These are phyloP conservation scores for Ephemerocybe angulata DNA, from an alignment of 768 basidiomycete species.

Conservation along the genomic window DNA sequence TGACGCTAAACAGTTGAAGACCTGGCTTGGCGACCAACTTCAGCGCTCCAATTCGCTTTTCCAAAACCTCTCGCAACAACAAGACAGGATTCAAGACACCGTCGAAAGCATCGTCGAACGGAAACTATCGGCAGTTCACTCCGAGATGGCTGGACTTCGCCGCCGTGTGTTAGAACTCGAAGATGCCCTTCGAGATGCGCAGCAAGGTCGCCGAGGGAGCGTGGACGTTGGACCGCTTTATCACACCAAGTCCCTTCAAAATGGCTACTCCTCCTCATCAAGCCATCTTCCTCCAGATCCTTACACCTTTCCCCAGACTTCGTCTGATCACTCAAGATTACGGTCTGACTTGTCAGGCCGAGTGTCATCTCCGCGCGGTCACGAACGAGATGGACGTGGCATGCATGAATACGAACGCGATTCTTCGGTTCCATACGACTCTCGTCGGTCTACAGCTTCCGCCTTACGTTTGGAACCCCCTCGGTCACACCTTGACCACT, in stretches of 20 bases:
- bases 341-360: conserved; percentile 33
- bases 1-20: conserved; percentile 75
- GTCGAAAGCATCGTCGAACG: conserved; percentile 62
- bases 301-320: conserved; percentile 45
- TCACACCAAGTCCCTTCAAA: conserved; percentile 15
- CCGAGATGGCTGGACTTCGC: conserved; percentile 58
- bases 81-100: conserved; percentile 57
- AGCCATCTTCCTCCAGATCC: conserved; percentile 17
- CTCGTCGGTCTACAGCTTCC: conserved; percentile 47
- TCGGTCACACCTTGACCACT: conserved; percentile 21
- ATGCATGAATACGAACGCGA: conserved; percentile 34
- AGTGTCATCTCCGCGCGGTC: conserved; percentile 40
- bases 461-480: conserved; percentile 47
- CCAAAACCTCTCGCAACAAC: conserved; percentile 51
- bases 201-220: conserved; percentile 5
- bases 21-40: conserved; percentile 72
- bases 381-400: conserved; percentile 34
- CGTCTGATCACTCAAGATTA: conserved; percentile 28
- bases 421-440: conserved; percentile 47
- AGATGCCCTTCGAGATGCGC: conserved; percentile 33
- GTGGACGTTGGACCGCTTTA: conserved; percentile 8
- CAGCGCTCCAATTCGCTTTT: conserved; percentile 57
- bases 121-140: conserved; percentile 51
- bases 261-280: conserved; percentile 15
- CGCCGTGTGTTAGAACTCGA: conserved; percentile 70